phyloP scores from a whole-genome alignment of 306 rosid genomes.

The Phaseolus lunatus region DNA sequence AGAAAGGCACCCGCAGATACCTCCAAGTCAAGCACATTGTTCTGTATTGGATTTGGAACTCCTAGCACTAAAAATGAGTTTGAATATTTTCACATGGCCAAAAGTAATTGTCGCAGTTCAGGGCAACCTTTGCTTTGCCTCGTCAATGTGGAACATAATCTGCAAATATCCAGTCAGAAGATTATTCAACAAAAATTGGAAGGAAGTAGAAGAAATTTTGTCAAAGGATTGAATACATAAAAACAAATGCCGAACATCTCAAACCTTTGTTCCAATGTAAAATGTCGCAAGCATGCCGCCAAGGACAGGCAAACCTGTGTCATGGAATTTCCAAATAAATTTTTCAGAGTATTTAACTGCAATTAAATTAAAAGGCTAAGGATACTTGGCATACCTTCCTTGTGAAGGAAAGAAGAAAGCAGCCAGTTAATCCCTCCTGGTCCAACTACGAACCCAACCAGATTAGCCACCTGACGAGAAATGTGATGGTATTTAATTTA shows the following conservation, averaged over 20 bases:
- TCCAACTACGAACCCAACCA: conserved; percentile 92
- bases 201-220: conserved; percentile 2
- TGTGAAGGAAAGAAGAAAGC: conserved; percentile 68
- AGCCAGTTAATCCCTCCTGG: conserved; percentile 81
- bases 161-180: conserved; percentile 45
- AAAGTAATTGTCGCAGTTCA: conserved; percentile 34
- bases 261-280: conserved; percentile 90
- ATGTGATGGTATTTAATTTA: conserved; percentile 17
- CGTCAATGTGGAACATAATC: conserved; percentile 89
- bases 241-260: not conserved
- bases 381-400: conserved; percentile 65
- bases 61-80: conserved; percentile 33
- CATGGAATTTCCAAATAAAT: conserved; percentile 39
- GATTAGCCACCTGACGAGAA: conserved; percentile 80
- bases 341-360: conserved; percentile 4
- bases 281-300: conserved; percentile 83
- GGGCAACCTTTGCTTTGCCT: conserved; percentile 56
- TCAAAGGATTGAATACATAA: not conserved
- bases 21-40: conserved; percentile 33
- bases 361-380: conserved; percentile 10
- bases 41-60: conserved; percentile 21
- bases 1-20: conserved; percentile 14
- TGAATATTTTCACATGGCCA: conserved; percentile 21
- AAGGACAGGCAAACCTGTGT: conserved; percentile 78
- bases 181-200: conserved; percentile 29